These are phyloP conservation scores for Russula emetica DNA, from an alignment of 768 basidiomycete species.

Conservation along the genomic window DNA sequence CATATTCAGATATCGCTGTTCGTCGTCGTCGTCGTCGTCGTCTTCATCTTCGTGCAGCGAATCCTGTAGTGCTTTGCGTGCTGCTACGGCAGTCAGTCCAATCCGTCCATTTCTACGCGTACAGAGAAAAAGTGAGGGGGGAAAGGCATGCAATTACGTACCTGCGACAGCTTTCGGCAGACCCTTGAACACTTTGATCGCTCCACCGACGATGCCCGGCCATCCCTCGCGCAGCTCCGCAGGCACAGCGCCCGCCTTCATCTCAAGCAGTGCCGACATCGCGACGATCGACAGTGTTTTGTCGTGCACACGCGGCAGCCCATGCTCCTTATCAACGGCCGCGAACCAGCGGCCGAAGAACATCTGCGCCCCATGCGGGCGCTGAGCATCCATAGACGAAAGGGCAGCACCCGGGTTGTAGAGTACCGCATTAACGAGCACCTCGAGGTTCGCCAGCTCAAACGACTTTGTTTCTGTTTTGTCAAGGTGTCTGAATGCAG, in stretches of 20 bases:
- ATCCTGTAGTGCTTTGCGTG: slow-evolving; percentile 58
- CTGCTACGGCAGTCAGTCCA: slow-evolving; percentile 34
- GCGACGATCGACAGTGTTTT: slow-evolving; percentile 80
- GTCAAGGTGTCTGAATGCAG: slow-evolving; percentile 56
- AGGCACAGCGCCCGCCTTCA: slow-evolving; percentile 55
- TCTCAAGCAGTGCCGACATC: slow-evolving; percentile 70
- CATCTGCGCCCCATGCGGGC: slow-evolving; percentile 55
- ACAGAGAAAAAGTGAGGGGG: neutral
- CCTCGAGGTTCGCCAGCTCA: slow-evolving; percentile 74
- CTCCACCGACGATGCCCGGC: slow-evolving; percentile 67
- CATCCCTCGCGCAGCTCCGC: slow-evolving; percentile 62
- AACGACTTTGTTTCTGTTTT: slow-evolving; percentile 59
- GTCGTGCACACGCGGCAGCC: slow-evolving; percentile 82
- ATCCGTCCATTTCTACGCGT: neutral
- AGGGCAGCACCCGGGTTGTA: slow-evolving; percentile 81
- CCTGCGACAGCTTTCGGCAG: slow-evolving; percentile 74
- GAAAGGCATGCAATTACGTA: slow-evolving; percentile 33
- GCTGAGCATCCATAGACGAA: slow-evolving; percentile 62
- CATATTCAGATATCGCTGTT: slow-evolving; percentile 53
- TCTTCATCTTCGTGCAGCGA: slow-evolving; percentile 31
- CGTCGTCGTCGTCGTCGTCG: slow-evolving; percentile 33
- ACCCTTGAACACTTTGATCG: slow-evolving; percentile 69
- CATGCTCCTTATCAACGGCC: slow-evolving; percentile 54
- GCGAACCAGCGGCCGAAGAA: slow-evolving; percentile 87
- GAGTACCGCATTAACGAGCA: slow-evolving; percentile 75